Percentiles rank a stretch among this genome's conserved stretches.
These are phyloP conservation scores for Chalara sp. DNA, from an alignment of 2,329 filamentous ascomycete species.

Conservation along the genomic window DNA sequence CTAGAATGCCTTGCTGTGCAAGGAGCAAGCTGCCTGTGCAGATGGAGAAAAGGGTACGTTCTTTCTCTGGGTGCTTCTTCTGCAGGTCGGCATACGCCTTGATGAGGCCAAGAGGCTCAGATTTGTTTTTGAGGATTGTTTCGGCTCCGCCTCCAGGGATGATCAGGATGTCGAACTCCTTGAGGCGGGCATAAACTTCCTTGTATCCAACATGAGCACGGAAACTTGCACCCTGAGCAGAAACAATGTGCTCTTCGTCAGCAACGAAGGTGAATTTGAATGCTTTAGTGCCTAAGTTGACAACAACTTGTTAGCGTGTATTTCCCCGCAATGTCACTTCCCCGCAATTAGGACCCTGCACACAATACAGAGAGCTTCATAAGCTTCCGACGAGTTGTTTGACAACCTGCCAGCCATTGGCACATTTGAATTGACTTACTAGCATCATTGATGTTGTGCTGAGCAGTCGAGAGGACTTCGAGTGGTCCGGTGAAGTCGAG, in stretches of 20 bases:
- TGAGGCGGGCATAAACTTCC: conserved; percentile 60
- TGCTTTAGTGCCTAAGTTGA: conserved; percentile 21
- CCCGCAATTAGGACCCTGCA: background rate
- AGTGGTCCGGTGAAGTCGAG: conserved; percentile 51
- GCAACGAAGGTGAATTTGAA: conserved; percentile 21
- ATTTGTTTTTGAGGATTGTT: conserved; percentile 57
- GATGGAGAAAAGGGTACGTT: conserved; percentile 75
- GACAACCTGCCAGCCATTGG: background rate
- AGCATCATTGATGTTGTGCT: conserved; percentile 45
- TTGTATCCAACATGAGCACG: conserved; percentile 71
- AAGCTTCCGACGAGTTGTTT: background rate
- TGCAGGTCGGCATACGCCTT: conserved; percentile 72
- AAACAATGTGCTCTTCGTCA: conserved; percentile 46
- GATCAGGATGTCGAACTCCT: conserved; percentile 66
- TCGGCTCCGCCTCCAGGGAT: conserved; percentile 63
- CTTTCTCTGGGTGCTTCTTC: conserved; percentile 69
- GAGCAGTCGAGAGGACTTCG: conserved; percentile 47
- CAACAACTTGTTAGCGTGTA: background rate
- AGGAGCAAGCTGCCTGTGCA: conserved; percentile 52
- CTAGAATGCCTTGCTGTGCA: background rate
- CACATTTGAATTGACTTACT: conserved; percentile 29
- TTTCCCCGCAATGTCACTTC: background rate
- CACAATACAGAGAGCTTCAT: background rate
- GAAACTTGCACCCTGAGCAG: conserved; percentile 60
- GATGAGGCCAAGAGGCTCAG: conserved; percentile 66